Percentiles rank a stretch among this genome's conserved stretches.
Conservation (phyloP, 2,329 filamentous ascomycete species). For the Trichophyton schoenleinii region DNA sequence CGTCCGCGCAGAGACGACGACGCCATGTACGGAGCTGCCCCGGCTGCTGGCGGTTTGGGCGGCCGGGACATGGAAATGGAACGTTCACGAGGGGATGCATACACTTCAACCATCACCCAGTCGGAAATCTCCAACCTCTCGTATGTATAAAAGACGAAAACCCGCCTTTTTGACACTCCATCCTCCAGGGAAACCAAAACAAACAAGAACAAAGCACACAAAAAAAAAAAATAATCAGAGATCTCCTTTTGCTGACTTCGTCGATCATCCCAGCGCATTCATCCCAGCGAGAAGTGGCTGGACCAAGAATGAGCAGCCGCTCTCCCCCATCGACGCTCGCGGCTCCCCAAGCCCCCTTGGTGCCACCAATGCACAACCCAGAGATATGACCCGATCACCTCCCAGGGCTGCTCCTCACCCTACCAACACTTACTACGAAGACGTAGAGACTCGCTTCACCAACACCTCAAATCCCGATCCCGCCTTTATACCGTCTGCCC, state of each 20-base stretch:
- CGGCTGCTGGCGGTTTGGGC: conserved; percentile 28
- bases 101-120: neutral
- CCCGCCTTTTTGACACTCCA: conserved; percentile 2
- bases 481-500: conserved; percentile 15
- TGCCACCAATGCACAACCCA: neutral
- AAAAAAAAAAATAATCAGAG: too few relatives aligned
- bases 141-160: conserved; percentile 14
- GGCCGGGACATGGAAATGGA: conserved; percentile 73
- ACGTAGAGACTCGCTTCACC: conserved; percentile 79
- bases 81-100: conserved; percentile 44
- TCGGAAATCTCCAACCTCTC: neutral
- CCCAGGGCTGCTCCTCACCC: conserved; percentile 19
- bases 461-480: conserved; percentile 28
- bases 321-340: conserved; percentile 8
- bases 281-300: conserved; percentile 36
- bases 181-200: too few relatives aligned
- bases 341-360: conserved; percentile 10
- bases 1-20: neutral
- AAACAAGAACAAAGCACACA: too few relatives aligned
- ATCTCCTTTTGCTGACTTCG: neutral
- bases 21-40: neutral
- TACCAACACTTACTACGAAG: conserved; percentile 65
- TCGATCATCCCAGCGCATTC: conserved; percentile 19
- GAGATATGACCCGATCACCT: conserved; percentile 20
- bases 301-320: conserved; percentile 14